phyloP scores from a whole-genome alignment of 345 rosid species.

The Arabidopsis thaliana region TAIR10.1 NC_003071.7:16667001-16667500 shows the following conservation, averaged over 20 bases:
- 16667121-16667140: neutral
- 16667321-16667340: neutral
- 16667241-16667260: constrained; percentile 3
- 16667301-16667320: constrained; percentile 1
- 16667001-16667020: constrained; percentile 95
- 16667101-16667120: constrained; percentile 49
- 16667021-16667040: constrained; percentile 92
- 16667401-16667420: neutral
- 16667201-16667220: neutral
- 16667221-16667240: constrained; percentile 6
- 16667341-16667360: no score
- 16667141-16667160: constrained; percentile 1
- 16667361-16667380: no score
- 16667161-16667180: constrained; percentile 12
- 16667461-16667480: neutral
- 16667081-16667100: constrained; percentile 95
- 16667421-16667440: constrained; percentile 9
- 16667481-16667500: neutral
- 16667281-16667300: constrained; percentile 4
- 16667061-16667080: constrained; percentile 80
- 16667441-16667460: constrained; percentile 20
- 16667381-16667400: constrained; percentile 15
- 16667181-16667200: neutral
- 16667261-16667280: neutral
- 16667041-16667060: constrained; percentile 72